Conservation (phyloP, 179 eudicot species). For the Nepenthes alata region DNA sequence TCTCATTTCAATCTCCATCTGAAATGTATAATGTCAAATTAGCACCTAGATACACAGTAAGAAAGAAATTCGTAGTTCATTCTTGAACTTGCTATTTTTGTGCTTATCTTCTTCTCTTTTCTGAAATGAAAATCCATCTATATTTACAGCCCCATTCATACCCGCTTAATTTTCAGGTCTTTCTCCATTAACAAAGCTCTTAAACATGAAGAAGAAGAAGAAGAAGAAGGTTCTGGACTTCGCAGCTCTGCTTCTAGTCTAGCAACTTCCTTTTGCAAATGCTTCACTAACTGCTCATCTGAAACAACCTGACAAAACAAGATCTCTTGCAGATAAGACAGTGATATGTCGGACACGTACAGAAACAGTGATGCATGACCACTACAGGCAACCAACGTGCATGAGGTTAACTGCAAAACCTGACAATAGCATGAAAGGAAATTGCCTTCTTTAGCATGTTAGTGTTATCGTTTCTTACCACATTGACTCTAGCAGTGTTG, state of each 20-base stretch:
- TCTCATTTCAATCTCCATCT: slow-evolving; percentile 83
- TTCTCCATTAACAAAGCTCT: slow-evolving; percentile 57
- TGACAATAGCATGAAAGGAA: background rate
- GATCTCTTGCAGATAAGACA: slow-evolving; percentile 2
- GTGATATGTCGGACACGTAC: background rate
- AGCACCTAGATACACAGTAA: background rate
- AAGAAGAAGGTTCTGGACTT: slow-evolving; percentile 67
- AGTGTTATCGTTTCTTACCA: slow-evolving; percentile 33
- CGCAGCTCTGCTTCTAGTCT: slow-evolving; percentile 83
- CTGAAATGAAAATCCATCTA: background rate
- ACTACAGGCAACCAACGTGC: background rate
- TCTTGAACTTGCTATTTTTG: background rate
- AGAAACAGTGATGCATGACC: background rate
- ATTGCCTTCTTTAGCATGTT: background rate
- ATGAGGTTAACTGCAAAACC: background rate
- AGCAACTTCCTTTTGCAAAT: slow-evolving; percentile 80
- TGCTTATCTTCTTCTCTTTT: background rate
- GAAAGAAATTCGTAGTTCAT: background rate
- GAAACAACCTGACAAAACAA: slow-evolving; percentile 59
- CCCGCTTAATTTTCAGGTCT: slow-evolving; percentile 76
- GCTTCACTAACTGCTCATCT: slow-evolving; percentile 71
- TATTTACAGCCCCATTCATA: slow-evolving; percentile 14
- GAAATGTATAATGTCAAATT: background rate
- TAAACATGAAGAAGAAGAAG: slow-evolving; percentile 36
- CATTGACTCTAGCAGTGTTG: slow-evolving; percentile 80